phyloP scores from a whole-genome alignment of 495 filamentous ascomycete species.

The Mycothermus thermophilus region DNA sequence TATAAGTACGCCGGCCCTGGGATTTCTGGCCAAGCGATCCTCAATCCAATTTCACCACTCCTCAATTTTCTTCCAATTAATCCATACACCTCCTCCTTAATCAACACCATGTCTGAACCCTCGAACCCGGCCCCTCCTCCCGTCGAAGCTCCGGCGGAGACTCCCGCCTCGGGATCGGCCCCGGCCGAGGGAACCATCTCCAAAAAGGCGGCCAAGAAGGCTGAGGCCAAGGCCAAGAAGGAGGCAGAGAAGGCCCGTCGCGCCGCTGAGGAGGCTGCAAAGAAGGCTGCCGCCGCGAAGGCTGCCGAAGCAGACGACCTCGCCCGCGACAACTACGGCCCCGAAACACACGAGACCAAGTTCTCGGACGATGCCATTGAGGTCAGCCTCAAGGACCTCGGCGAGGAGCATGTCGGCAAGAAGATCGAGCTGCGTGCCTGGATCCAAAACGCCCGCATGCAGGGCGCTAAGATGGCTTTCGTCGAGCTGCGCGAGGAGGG shows the following conservation, averaged over 20 bases:
- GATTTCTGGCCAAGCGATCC: background rate
- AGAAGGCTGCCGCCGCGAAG: slow-evolving; percentile 29
- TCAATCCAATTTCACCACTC: background rate
- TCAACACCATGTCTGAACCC: slow-evolving; percentile 13
- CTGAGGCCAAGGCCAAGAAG: slow-evolving; percentile 40
- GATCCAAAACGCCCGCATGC: slow-evolving; percentile 73
- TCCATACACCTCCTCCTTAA: background rate
- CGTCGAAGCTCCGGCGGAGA: slow-evolving; percentile 7
- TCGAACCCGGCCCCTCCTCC: slow-evolving; percentile 10
- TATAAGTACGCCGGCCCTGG: no score
- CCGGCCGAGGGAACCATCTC: slow-evolving; percentile 17
- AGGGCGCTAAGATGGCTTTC: slow-evolving; percentile 87
- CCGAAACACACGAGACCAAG: slow-evolving; percentile 20
- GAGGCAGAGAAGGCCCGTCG: slow-evolving; percentile 38
- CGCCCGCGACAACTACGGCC: slow-evolving; percentile 57
- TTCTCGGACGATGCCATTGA: slow-evolving; percentile 23
- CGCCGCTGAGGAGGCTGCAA: slow-evolving; percentile 36
- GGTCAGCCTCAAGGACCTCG: slow-evolving; percentile 39
- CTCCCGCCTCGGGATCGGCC: slow-evolving; percentile 4
- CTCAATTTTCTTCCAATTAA: background rate
- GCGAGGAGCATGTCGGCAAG: slow-evolving; percentile 51
- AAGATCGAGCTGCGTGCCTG: slow-evolving; percentile 68
- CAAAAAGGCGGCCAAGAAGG: slow-evolving; percentile 45
- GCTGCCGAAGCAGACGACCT: slow-evolving; percentile 48
- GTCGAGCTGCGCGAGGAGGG: slow-evolving; percentile 76